Evolutionary conservation across 2,329 filamentous ascomycete species (phyloP).

Genomic region (Hymenoscyphus fructigenus): DNA sequence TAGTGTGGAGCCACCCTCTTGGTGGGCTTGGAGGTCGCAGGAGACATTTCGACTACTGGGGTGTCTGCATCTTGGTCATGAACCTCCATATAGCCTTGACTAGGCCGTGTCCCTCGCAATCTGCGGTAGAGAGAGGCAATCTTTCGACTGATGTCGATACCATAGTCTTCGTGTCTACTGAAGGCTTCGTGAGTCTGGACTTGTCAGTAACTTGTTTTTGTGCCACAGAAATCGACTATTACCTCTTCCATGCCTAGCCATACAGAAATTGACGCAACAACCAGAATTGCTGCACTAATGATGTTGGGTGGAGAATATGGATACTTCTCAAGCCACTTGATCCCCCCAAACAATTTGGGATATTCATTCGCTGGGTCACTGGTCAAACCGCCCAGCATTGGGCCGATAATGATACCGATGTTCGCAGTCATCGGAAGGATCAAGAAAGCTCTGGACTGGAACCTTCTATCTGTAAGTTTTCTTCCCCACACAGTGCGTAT

Average conservation of each 20-base stretch:
- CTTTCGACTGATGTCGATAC: slow-evolving; percentile 28
- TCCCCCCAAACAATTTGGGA: slow-evolving; percentile 41
- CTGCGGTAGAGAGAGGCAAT: slow-evolving; percentile 21
- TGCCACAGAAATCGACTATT: neutral
- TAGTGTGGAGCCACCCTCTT: slow-evolving; percentile 33
- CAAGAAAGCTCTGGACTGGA: slow-evolving; percentile 45
- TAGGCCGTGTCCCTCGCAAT: slow-evolving; percentile 10
- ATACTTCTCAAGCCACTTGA: slow-evolving; percentile 43
- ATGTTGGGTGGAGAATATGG: slow-evolving; percentile 47
- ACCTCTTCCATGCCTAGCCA: slow-evolving; percentile 39
- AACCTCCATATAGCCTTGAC: slow-evolving; percentile 14
- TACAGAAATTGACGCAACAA: slow-evolving; percentile 35
- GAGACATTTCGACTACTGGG: slow-evolving; percentile 16
- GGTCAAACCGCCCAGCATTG: slow-evolving; percentile 44
- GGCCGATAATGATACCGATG: slow-evolving; percentile 45
- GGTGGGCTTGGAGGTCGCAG: slow-evolving; percentile 20
- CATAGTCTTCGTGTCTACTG: slow-evolving; percentile 35
- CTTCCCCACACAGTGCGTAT: neutral
- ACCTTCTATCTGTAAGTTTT: slow-evolving; percentile 23
- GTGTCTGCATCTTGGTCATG: slow-evolving; percentile 12
- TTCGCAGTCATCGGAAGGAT: slow-evolving; percentile 67
- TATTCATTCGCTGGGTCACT: slow-evolving; percentile 44
- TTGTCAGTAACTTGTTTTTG: slow-evolving; percentile 7
- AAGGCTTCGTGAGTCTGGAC: slow-evolving; percentile 41
- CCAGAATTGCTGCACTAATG: slow-evolving; percentile 39